A percentile compares a stretch with the other conserved stretches of the same genome.
phyloP scores from a whole-genome alignment of 1,139 yeast species.

The Kodamaea arcana region DNA sequence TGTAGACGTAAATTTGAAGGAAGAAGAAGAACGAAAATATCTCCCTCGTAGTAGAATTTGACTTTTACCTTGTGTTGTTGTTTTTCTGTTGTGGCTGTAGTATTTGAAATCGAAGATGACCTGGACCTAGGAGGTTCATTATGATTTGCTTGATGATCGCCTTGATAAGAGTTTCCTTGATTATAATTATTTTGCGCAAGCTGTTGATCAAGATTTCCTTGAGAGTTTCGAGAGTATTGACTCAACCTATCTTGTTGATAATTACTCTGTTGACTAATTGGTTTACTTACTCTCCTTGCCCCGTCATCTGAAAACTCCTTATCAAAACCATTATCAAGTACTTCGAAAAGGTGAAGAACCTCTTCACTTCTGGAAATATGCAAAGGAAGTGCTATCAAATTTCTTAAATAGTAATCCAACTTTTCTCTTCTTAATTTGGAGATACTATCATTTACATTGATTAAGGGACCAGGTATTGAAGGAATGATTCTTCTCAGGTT shows the following conservation, averaged over 20 bases:
- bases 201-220: slow-evolving; percentile 17
- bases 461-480: slow-evolving; percentile 93
- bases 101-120: slow-evolving; percentile 11
- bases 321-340: slow-evolving; percentile 62
- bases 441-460: slow-evolving; percentile 85
- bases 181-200: slow-evolving; percentile 5
- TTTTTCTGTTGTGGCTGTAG: slow-evolving; percentile 6
- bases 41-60: slow-evolving; percentile 85
- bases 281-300: slow-evolving; percentile 30
- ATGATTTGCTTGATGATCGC: too few relatives aligned
- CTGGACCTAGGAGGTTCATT: slow-evolving; percentile 9
- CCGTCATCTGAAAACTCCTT: slow-evolving; percentile 30
- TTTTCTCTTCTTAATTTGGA: slow-evolving; percentile 83
- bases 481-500: slow-evolving; percentile 74
- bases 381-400: slow-evolving; percentile 68
- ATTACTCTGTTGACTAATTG: slow-evolving; percentile 38
- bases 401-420: slow-evolving; percentile 76
- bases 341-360: slow-evolving; percentile 67
- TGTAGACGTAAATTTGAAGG: slow-evolving; percentile 56
- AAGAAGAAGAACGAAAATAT: slow-evolving; percentile 81
- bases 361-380: slow-evolving; percentile 70
- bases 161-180: slow-evolving; percentile 8
- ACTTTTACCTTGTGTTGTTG: slow-evolving; percentile 48
- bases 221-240: too few relatives aligned
- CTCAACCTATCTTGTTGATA: slow-evolving; percentile 43